These are phyloP conservation scores for Chlorella ohadii DNA, from an alignment of 139 green algal species.

Conservation along the genomic window DNA sequence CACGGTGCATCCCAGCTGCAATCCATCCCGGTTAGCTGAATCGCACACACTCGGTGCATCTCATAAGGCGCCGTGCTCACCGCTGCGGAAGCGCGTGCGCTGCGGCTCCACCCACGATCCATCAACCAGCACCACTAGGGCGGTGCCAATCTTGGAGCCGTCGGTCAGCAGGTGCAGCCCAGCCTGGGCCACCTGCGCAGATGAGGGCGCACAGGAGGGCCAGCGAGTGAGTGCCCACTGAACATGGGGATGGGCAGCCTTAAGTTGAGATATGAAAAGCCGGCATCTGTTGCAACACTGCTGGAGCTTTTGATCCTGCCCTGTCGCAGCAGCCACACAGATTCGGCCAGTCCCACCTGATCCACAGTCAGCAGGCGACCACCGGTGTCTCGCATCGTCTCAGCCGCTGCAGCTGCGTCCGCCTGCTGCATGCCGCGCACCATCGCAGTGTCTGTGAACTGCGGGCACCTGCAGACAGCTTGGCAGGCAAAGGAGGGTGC, in stretches of 20 bases:
- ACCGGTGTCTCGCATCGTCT: neutral
- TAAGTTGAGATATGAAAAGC: too few species aligned
- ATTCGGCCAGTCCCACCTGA: neutral
- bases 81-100: constrained; percentile 4
- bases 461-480: neutral
- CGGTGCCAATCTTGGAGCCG: constrained; percentile 48
- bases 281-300: too few species aligned
- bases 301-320: too few species aligned
- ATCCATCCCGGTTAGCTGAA: too few species aligned
- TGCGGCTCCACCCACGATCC: constrained; percentile 38
- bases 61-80: neutral
- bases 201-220: neutral
- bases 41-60: too few species aligned
- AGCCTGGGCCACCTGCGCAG: constrained; percentile 46
- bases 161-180: constrained; percentile 55
- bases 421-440: constrained; percentile 40
- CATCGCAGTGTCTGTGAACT: constrained; percentile 78
- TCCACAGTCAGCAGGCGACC: constrained; percentile 38
- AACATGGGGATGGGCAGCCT: too few species aligned
- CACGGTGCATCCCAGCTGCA: too few species aligned
- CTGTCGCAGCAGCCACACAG: too few species aligned
- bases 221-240: too few species aligned
- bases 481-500: neutral
- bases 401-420: neutral
- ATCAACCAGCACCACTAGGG: constrained; percentile 55